Evolutionary conservation across 768 basidiomycete genomes (phyloP).

Genomic region (Pleurotus giganteus): DNA sequence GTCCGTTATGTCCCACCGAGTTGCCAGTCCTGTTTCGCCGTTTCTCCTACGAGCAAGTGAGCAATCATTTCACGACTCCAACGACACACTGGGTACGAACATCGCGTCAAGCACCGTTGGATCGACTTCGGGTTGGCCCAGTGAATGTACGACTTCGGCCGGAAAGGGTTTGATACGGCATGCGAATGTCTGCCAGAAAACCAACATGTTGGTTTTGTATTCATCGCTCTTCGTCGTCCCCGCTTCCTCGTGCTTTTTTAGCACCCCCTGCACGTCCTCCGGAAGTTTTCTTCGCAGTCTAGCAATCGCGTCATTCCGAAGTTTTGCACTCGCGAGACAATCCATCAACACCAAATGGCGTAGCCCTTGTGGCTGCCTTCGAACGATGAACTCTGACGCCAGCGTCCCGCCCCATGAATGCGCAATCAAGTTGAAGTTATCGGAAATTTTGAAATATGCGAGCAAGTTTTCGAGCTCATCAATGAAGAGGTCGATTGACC

Average conservation of each 20-base stretch:
- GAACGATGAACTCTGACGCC: constrained; percentile 6
- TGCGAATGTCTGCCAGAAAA: constrained; percentile 25
- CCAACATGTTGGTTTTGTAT: constrained; percentile 25
- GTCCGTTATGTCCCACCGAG: constrained; percentile 24
- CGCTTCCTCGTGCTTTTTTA: constrained; percentile 26
- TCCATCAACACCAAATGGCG: constrained; percentile 27
- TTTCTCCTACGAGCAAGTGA: constrained; percentile 16
- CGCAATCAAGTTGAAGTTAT: constrained; percentile 42
- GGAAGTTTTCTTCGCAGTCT: constrained; percentile 27
- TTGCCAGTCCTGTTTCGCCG: constrained; percentile 27
- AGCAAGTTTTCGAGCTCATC: constrained; percentile 46
- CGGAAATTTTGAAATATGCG: constrained; percentile 34
- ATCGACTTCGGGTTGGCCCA: constrained; percentile 27
- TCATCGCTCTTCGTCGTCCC: constrained; percentile 27
- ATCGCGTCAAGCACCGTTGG: constrained; percentile 34
- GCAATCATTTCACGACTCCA: not conserved
- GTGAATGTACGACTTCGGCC: constrained; percentile 17
- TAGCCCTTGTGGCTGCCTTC: constrained; percentile 27
- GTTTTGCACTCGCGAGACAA: constrained; percentile 24
- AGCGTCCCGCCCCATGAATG: constrained; percentile 44
- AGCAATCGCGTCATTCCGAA: constrained; percentile 23
- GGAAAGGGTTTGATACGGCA: constrained; percentile 27
- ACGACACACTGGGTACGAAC: constrained; percentile 17
- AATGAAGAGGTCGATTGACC: constrained; percentile 45
- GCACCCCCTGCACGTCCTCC: constrained; percentile 26